A percentile compares a stretch with the other conserved stretches of the same genome.
These are phyloP conservation scores for Termitomyces sp. DNA, from an alignment of 768 basidiomycete genomes.

Conservation along the genomic window DNA sequence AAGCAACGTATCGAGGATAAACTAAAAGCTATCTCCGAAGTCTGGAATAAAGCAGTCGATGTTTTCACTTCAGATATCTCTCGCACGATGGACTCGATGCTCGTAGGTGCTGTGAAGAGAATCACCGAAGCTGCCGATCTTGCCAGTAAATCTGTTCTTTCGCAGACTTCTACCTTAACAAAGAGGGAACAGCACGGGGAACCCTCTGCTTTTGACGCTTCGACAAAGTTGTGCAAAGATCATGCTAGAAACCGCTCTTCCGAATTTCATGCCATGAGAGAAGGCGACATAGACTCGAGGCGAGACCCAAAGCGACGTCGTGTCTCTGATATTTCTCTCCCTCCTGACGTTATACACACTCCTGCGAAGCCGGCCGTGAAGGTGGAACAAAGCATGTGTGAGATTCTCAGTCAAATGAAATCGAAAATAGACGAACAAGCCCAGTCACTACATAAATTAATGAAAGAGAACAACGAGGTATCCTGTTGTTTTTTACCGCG, in stretches of 20 bases:
- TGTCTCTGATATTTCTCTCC: constrained; percentile 7
- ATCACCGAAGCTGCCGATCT: constrained; percentile 19
- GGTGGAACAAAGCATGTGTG: constrained; percentile 13
- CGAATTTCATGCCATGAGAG: background rate
- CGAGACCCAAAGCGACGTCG: constrained; percentile 27
- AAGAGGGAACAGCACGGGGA: background rate
- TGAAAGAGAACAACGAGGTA: constrained; percentile 48
- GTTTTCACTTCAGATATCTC: constrained; percentile 37
- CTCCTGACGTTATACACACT: constrained; percentile 9
- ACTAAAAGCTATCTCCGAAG: constrained; percentile 33
- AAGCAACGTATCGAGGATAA: constrained; percentile 39
- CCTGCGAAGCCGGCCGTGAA: constrained; percentile 8
- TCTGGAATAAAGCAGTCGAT: constrained; percentile 48
- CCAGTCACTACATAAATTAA: constrained; percentile 35
- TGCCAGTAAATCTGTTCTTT: background rate
- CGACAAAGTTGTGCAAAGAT: background rate
- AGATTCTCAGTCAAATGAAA: constrained; percentile 43
- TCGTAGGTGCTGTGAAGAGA: constrained; percentile 29
- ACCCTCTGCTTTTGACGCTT: background rate
- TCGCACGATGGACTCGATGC: constrained; percentile 29
- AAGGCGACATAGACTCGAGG: constrained; percentile 1
- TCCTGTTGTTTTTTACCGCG: background rate
- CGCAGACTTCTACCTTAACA: background rate
- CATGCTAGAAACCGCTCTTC: background rate
- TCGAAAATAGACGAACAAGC: constrained; percentile 47